phyloP scores from a whole-genome alignment of 2,329 filamentous ascomycete species.

The Fusarium tuaranense region DNA sequence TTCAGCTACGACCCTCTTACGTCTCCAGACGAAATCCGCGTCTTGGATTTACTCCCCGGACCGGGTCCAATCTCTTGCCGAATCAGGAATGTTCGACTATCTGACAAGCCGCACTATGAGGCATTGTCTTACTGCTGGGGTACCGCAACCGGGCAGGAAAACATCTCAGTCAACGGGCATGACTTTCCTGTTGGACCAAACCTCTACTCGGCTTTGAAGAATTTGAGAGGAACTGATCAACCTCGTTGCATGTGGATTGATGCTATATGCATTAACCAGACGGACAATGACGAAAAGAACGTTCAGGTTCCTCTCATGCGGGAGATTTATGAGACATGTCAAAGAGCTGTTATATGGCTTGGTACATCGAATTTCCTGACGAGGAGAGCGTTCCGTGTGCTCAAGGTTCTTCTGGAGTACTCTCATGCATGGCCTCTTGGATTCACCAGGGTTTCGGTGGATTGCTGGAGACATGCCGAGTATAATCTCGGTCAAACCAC shows the following conservation, averaged over 20 bases:
- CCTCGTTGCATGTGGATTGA: background rate
- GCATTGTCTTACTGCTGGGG: slow-evolving; percentile 17
- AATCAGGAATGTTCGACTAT: background rate
- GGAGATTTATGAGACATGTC: slow-evolving; percentile 1
- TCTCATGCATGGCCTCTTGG: background rate
- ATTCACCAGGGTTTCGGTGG: background rate
- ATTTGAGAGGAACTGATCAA: background rate
- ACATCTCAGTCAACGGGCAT: slow-evolving; percentile 1
- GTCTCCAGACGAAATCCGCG: background rate
- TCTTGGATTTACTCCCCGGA: background rate
- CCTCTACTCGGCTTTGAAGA: background rate
- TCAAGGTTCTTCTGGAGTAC: background rate
- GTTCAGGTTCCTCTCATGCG: slow-evolving; percentile 6
- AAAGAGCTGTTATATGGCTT: slow-evolving; percentile 3
- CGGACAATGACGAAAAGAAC: slow-evolving; percentile 3
- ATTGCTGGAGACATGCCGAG: background rate
- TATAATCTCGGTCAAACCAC: background rate
- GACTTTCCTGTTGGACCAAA: background rate
- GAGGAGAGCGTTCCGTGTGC: background rate
- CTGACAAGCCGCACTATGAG: slow-evolving; percentile 2
- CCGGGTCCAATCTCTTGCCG: background rate
- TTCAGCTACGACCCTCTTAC: background rate
- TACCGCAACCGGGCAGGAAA: background rate
- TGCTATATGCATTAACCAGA: background rate
- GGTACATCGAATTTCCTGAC: background rate